Evolutionary conservation across 306 rosid genomes (phyloP), one percentile per base, ranked within the genome.

Genomic region (Pachyrhizus erosus): DNA sequence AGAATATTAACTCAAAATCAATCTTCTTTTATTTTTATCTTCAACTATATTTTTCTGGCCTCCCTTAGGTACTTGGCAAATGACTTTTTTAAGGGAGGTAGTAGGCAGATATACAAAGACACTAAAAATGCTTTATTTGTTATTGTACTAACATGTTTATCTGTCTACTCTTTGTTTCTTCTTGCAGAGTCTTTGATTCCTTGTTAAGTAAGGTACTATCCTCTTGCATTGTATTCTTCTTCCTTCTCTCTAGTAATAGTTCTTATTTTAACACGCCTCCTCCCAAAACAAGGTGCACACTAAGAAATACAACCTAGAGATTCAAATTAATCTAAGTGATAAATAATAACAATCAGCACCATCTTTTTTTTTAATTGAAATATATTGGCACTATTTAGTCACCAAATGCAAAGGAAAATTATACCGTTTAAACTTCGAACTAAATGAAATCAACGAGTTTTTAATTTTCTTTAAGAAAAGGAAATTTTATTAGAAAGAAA

Each of bases 381-480:
- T 31, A 26, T 68, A 11, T 20, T 5, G 0, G 3, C 54, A 45
- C 17, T 14, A 17, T 61, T 34, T 75, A 20, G 33, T 75, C 61
- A 24, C 49, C 17, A 10, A 39, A 52, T 18, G 52, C 10, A 76
- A 62, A 52, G 40, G 46, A 72, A 83, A 54, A 24, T 26, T 34
- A 29, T 37, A n/a, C n/a, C n/a, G n/a, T 45, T 57, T 29, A 76
- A n/a, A n/a, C n/a, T 57, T 75, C 67, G 51, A 83, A 27, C 79
- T 46, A 34, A 86, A 52, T 0, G n/a, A 73, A 76, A 79, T 43
- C 1, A 23, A 31, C 33, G 34, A 20, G 0, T 49, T 24, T 48
- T 49, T 73, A 23, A 6, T 13, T 51, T 64, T 39, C 8, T 37
- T 20, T 18, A 12, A 27, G 7, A 65, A 49, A 31, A 46, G 68